These are phyloP conservation scores for Tricharina praecox DNA, from an alignment of 495 filamentous ascomycete species.

Conservation along the genomic window DNA sequence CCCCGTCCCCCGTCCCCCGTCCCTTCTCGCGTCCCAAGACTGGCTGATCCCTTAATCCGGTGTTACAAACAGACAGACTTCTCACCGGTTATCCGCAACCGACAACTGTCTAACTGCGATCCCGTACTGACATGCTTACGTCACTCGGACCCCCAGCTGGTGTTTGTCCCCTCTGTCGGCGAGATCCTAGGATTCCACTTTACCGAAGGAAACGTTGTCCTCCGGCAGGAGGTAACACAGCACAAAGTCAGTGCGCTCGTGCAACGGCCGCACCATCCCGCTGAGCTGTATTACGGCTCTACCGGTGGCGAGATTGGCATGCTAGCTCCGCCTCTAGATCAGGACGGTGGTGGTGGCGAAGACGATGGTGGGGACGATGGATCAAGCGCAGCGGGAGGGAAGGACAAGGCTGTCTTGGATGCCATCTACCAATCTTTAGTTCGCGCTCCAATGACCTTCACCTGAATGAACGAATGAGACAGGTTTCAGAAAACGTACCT, in stretches of 20 bases:
- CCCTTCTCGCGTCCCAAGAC: too few relatives aligned
- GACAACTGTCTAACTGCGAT: neutral
- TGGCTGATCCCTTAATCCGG: too few relatives aligned
- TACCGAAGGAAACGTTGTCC: slow-evolving; percentile 57
- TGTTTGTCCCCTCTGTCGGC: slow-evolving; percentile 35
- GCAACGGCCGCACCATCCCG: slow-evolving; percentile 28
- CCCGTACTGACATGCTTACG: slow-evolving; percentile 52
- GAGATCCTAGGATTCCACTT: slow-evolving; percentile 19
- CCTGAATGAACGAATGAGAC: too few relatives aligned
- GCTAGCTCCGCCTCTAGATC: slow-evolving; percentile 33
- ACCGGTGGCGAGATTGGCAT: slow-evolving; percentile 33
- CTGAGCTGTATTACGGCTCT: slow-evolving; percentile 41
- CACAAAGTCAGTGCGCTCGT: slow-evolving; percentile 14
- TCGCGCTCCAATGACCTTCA: slow-evolving; percentile 11
- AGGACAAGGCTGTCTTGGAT: slow-evolving; percentile 8
- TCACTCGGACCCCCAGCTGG: slow-evolving; percentile 38
- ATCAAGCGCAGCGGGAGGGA: slow-evolving; percentile 31
- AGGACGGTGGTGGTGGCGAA: too few relatives aligned
- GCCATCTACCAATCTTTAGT: slow-evolving; percentile 10
- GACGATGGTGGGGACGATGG: slow-evolving; percentile 34
- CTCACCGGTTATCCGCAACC: slow-evolving; percentile 7
- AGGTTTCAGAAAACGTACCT: too few relatives aligned
- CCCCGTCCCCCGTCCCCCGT: slow-evolving; percentile 40
- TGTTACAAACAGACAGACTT: slow-evolving; percentile 38
- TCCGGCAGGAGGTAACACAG: slow-evolving; percentile 33